Percentiles rank a stretch among this genome's conserved stretches.
Evolutionary conservation across 345 rosid species (phyloP).

Genomic region (Gossypium stocksii): DNA sequence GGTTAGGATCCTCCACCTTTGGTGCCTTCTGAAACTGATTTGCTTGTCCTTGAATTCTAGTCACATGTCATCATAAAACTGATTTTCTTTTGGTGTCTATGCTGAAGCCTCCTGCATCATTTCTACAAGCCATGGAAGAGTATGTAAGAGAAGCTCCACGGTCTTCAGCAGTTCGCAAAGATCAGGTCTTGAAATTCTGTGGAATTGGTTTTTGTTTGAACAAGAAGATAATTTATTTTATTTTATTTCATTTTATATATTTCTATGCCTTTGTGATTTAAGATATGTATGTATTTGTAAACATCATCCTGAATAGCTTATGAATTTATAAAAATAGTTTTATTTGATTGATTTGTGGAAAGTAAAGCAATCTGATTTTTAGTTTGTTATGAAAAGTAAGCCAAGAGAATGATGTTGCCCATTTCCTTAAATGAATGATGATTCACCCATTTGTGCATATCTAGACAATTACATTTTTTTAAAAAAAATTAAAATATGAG

Average conservation of each 20-base stretch:
- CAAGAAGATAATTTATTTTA: not conserved
- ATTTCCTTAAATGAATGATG: not conserved
- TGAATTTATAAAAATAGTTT: not conserved
- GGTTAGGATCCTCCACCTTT: slow-evolving; percentile 37
- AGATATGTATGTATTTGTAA: not conserved
- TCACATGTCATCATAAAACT: not conserved
- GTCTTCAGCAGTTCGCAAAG: slow-evolving; percentile 51
- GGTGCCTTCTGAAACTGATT: slow-evolving; percentile 6
- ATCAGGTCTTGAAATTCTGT: slow-evolving; percentile 48
- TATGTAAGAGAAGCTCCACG: slow-evolving; percentile 87
- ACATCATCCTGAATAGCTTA: not conserved
- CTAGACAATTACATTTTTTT: not conserved
- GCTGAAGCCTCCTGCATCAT: slow-evolving; percentile 82
- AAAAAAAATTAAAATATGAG: too few relatives aligned
- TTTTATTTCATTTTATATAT: not conserved
- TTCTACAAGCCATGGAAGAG: slow-evolving; percentile 98
- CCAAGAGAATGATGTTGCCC: not conserved
- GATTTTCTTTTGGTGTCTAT: slow-evolving; percentile 10
- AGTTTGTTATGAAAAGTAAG: not conserved
- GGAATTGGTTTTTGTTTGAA: not conserved
- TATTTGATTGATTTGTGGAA: not conserved
- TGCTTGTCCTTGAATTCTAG: not conserved
- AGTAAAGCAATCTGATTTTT: not conserved
- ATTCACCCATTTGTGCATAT: not conserved
- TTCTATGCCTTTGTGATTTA: not conserved